These are phyloP conservation scores for Candida anglica DNA, from an alignment of 805 yeast genomes.

Conservation along the genomic window DNA sequence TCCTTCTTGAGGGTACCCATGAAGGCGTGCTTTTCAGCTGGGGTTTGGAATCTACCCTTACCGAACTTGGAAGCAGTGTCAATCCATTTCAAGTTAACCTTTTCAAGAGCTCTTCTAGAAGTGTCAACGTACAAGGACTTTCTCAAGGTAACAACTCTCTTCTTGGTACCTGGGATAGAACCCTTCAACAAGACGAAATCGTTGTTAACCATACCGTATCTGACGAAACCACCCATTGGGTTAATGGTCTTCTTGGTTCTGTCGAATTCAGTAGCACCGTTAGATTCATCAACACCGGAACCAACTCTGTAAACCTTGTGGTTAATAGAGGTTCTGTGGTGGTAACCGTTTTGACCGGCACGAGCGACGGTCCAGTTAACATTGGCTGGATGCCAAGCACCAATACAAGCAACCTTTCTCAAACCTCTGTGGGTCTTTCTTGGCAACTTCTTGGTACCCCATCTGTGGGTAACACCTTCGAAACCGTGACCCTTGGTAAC, in stretches of 20 bases:
- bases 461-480: constrained; percentile 99
- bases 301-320: constrained; percentile 99
- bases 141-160: constrained; percentile 99
- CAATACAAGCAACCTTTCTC: constrained; percentile 99
- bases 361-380: constrained; percentile 99
- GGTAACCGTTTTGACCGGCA: constrained; percentile 99
- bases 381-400: constrained; percentile 99
- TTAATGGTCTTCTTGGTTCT: constrained; percentile 99
- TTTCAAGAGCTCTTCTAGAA: constrained; percentile 95
- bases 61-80: constrained; percentile 99
- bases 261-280: constrained; percentile 96
- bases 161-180: constrained; percentile 99
- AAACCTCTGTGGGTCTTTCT: constrained; percentile 99
- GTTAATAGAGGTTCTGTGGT: constrained; percentile 99
- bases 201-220: constrained; percentile 97
- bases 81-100: constrained; percentile 98
- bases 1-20: constrained; percentile 99
- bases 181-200: constrained; percentile 98
- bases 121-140: constrained; percentile 97
- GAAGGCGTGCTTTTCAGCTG: constrained; percentile 99
- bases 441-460: constrained; percentile 99
- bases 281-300: constrained; percentile 89
- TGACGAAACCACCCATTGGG: constrained; percentile 99
- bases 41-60: constrained; percentile 99
- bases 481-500: constrained; percentile 99